These are phyloP conservation scores for Pistacia integerrima DNA, from an alignment of 345 rosid genomes.

Conservation along the genomic window DNA sequence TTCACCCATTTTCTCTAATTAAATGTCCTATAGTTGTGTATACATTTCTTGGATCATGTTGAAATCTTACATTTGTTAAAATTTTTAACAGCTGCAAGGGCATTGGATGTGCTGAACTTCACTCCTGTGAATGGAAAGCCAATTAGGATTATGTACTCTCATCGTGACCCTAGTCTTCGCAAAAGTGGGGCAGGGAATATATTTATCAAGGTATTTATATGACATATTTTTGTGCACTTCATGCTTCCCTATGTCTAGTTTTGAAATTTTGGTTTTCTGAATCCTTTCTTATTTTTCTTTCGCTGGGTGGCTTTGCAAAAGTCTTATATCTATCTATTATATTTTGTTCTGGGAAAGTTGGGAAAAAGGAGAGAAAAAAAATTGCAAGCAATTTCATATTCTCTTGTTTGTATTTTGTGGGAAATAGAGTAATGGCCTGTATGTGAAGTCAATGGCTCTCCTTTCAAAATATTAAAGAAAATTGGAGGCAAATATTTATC, in stretches of 20 bases:
- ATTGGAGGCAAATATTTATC: neutral
- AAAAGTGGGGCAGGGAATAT: conserved; percentile 97
- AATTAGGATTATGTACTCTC: conserved; percentile 86
- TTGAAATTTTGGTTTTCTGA: neutral
- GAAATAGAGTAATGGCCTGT: neutral
- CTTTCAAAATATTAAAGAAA: neutral
- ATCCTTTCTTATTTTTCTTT: neutral
- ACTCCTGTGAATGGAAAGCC: conserved; percentile 75
- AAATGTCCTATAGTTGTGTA: neutral
- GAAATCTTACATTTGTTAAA: conserved; percentile 14
- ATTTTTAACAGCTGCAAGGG: conserved; percentile 69
- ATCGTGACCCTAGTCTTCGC: conserved; percentile 72
- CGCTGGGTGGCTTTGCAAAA: neutral
- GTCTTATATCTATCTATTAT: neutral
- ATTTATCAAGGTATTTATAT: conserved; percentile 67
- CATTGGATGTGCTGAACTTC: conserved; percentile 76
- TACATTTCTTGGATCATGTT: neutral
- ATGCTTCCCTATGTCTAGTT: neutral
- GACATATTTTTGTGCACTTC: neutral
- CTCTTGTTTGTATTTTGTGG: neutral
- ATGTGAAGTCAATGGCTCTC: neutral
- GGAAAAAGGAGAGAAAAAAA: neutral
- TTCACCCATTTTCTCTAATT: neutral
- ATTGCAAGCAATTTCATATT: neutral
- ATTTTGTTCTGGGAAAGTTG: neutral